Evolutionary conservation across 129 eudicot genomes (phyloP).

Genomic region (Dittrichia graveolens): DNA sequence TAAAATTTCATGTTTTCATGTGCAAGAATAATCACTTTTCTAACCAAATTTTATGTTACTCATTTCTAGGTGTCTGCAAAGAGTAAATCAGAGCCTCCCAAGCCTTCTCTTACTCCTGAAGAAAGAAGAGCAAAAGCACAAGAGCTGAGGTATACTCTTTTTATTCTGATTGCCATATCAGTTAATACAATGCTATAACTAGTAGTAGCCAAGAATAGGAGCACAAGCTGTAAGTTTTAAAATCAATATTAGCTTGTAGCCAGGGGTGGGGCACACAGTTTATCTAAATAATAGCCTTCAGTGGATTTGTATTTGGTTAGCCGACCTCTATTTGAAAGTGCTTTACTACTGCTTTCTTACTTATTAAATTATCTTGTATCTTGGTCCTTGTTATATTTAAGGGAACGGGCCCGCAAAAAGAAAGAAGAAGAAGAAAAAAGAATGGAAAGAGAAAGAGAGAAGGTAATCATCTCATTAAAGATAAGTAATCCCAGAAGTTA

Average conservation of each 20-base stretch:
- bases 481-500: constrained; percentile 14
- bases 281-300: not conserved
- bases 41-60: constrained; percentile 1
- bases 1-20: not conserved
- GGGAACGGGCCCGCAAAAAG: constrained; percentile 85
- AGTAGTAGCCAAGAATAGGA: constrained; percentile 8
- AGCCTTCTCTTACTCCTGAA: constrained; percentile 82
- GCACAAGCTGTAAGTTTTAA: not conserved
- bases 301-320: constrained; percentile 13
- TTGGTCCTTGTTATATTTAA: constrained; percentile 26
- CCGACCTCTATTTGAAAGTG: not conserved
- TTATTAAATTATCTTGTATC: constrained; percentile 7
- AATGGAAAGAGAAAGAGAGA: constrained; percentile 94
- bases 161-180: constrained; percentile 9
- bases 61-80: constrained; percentile 59
- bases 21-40: constrained; percentile 1
- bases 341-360: not conserved
- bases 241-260: not conserved
- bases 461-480: constrained; percentile 46
- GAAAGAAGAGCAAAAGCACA: constrained; percentile 71
- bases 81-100: constrained; percentile 63
- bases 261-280: not conserved
- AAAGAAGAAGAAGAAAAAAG: constrained; percentile 93
- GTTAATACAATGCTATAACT: not conserved
- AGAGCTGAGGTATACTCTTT: constrained; percentile 56